Evolutionary conservation across 2,329 filamentous ascomycete species (phyloP).

Genomic region (Colletotrichum orbiculare): DNA sequence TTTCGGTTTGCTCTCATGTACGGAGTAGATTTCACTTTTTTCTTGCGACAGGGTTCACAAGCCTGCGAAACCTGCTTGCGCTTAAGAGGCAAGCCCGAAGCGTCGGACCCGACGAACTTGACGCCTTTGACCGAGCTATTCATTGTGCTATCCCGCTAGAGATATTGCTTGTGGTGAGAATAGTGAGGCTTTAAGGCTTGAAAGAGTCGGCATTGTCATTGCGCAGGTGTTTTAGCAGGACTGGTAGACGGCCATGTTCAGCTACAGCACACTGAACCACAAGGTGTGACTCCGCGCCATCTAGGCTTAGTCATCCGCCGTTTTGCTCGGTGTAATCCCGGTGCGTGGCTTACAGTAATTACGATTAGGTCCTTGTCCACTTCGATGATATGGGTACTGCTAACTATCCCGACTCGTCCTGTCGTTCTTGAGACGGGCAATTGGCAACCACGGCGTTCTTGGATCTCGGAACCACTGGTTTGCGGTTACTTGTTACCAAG

Average conservation of each 20-base stretch:
- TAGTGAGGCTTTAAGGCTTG: neutral
- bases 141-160: constrained; percentile 19
- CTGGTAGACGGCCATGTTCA: constrained; percentile 5
- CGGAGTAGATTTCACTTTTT: constrained; percentile 55
- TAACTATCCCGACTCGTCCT: too few species aligned
- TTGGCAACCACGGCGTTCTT: too few species aligned
- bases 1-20: neutral
- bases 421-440: too few species aligned
- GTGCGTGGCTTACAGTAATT: too few species aligned
- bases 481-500: too few species aligned
- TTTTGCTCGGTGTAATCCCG: constrained; percentile 20
- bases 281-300: constrained; percentile 25
- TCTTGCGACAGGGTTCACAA: constrained; percentile 64
- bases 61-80: constrained; percentile 70
- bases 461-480: too few species aligned
- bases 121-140: constrained; percentile 47
- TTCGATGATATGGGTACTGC: too few species aligned
- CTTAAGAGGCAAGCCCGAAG: constrained; percentile 65
- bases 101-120: constrained; percentile 68
- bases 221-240: neutral
- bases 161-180: constrained; percentile 7
- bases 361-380: too few species aligned
- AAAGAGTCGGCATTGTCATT: constrained; percentile 24
- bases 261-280: too few species aligned
- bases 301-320: constrained; percentile 20